These are phyloP conservation scores for Elsinoe necatrix DNA, from an alignment of 2,329 filamentous ascomycete species.

Conservation along the genomic window DNA sequence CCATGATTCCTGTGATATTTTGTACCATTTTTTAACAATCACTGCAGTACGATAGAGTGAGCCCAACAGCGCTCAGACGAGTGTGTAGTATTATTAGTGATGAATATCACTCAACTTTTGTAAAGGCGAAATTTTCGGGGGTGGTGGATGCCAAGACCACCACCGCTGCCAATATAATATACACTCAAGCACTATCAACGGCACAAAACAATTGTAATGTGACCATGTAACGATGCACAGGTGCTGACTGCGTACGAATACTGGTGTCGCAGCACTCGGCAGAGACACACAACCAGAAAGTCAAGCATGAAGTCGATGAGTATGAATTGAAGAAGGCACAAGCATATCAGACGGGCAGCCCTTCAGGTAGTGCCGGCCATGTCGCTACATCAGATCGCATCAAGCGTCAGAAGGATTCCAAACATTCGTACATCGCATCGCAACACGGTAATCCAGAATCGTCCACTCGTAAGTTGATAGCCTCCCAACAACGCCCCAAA, in stretches of 20 bases:
- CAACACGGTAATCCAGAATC: slow-evolving; percentile 4
- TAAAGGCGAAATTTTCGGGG: not conserved
- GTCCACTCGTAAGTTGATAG: not conserved
- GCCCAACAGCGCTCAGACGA: too few species aligned
- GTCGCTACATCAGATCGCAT: not conserved
- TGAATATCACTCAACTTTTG: too few species aligned
- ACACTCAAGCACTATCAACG: not conserved
- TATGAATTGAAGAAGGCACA: not conserved
- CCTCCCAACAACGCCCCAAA: slow-evolving; percentile 1
- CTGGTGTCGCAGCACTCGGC: too few species aligned
- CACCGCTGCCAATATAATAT: not conserved
- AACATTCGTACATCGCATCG: slow-evolving; percentile 1
- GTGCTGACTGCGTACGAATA: too few species aligned
- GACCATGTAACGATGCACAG: too few species aligned
- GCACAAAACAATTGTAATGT: too few species aligned
- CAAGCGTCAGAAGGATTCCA: not conserved
- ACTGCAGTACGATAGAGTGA: too few species aligned
- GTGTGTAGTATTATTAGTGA: too few species aligned
- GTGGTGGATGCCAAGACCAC: not conserved
- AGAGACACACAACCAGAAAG: too few species aligned
- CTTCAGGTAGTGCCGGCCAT: not conserved
- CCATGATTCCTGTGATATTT: slow-evolving; percentile 27
- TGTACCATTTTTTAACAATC: not conserved
- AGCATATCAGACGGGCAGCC: not conserved
- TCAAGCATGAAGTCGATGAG: not conserved